A percentile compares a stretch with the other conserved stretches of the same genome.
phyloP scores from a whole-genome alignment of 257 asterid species.

The Coffea eugenioides region DNA sequence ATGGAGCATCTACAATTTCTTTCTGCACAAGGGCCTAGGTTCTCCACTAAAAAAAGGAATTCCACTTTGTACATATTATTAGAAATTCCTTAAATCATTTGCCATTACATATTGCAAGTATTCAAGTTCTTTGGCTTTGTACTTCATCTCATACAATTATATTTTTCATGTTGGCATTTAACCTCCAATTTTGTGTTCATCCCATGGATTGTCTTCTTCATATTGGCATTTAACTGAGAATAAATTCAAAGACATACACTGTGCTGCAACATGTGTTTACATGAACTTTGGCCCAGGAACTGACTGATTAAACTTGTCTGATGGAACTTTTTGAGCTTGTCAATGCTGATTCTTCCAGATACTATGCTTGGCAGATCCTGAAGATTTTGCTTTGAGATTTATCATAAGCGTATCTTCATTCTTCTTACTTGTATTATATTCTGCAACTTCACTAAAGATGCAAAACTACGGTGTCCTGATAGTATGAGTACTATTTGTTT shows the following conservation, averaged over 20 bases:
- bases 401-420: background rate
- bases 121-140: too few species aligned
- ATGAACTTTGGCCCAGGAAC: background rate
- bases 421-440: background rate
- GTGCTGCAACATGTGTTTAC: background rate
- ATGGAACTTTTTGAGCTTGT: background rate
- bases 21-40: background rate
- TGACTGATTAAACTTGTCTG: background rate
- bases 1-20: background rate
- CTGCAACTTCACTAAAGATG: constrained; percentile 2
- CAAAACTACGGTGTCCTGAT: background rate
- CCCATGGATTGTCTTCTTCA: background rate
- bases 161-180: background rate
- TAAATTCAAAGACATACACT: background rate
- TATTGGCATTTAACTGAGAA: background rate
- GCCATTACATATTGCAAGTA: too few species aligned
- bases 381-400: background rate
- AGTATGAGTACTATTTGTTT: background rate
- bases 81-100: background rate
- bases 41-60: background rate
- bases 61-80: background rate
- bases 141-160: background rate
- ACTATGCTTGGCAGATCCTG: background rate
- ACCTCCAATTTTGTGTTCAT: background rate
- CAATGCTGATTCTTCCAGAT: background rate